Percentiles rank a stretch among this genome's conserved stretches.
phyloP scores from a whole-genome alignment of 129 eudicot genomes.

The Dittrichia graveolens region DNA sequence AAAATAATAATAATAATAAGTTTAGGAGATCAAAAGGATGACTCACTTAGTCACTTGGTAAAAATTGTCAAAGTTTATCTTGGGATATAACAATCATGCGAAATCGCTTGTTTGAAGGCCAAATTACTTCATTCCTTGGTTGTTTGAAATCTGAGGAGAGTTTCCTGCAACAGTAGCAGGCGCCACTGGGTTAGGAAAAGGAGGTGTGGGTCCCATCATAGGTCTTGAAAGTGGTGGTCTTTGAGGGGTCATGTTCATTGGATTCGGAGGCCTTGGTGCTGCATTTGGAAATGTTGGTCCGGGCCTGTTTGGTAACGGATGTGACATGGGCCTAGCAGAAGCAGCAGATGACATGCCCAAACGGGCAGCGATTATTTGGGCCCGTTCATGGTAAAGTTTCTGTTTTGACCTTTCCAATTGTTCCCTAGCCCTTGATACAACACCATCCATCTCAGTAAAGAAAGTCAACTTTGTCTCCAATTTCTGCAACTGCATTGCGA shows the following conservation, averaged over 20 bases:
- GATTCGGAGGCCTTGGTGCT: slow-evolving; percentile 57
- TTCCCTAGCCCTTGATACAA: slow-evolving; percentile 77
- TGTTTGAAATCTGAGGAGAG: slow-evolving; percentile 49
- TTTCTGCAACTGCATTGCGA: slow-evolving; percentile 64
- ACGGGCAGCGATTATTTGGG: slow-evolving; percentile 81
- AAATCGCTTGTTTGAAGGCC: background rate
- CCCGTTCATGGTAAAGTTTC: slow-evolving; percentile 77
- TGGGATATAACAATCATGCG: slow-evolving; percentile 11
- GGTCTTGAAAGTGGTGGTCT: slow-evolving; percentile 78
- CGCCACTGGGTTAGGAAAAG: slow-evolving; percentile 38
- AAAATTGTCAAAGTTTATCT: background rate
- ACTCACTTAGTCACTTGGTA: slow-evolving; percentile 27
- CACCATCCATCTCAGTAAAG: slow-evolving; percentile 82
- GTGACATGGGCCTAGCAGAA: slow-evolving; percentile 56
- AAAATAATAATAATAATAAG: background rate
- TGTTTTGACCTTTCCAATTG: slow-evolving; percentile 90
- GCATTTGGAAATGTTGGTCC: too few species aligned
- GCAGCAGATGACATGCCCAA: slow-evolving; percentile 62
- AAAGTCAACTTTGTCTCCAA: slow-evolving; percentile 82
- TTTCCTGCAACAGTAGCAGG: slow-evolving; percentile 42
- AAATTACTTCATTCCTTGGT: slow-evolving; percentile 48
- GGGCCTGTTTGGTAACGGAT: slow-evolving; percentile 55
- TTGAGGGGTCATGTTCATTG: slow-evolving; percentile 52
- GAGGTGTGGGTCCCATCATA: slow-evolving; percentile 45
- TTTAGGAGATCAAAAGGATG: background rate